Evolutionary conservation across 225 moss, liverwort and hornwort species (phyloP).

Genomic region (Bryum argenteum): DNA sequence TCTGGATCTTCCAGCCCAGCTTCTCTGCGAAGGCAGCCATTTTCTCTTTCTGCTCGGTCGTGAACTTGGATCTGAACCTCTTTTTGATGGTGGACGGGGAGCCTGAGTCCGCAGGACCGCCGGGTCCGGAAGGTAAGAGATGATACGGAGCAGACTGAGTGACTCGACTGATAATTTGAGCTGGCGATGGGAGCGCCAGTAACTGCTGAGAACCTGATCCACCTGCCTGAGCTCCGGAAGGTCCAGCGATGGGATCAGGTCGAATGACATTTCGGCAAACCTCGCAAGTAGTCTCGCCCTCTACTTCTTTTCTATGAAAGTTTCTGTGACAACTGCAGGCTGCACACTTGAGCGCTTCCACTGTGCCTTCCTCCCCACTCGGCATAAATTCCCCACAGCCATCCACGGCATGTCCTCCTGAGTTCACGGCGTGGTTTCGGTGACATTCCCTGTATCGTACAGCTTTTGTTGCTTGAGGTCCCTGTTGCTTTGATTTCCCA

Average conservation of each 20-base stretch:
- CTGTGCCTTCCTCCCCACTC: conserved; percentile 80
- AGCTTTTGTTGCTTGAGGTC: conserved; percentile 42
- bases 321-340: conserved; percentile 91
- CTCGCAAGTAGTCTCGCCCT: conserved; percentile 77
- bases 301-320: conserved; percentile 87
- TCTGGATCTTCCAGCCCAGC: conserved; percentile 97
- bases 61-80: conserved; percentile 89
- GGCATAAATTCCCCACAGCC: conserved; percentile 99
- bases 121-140: conserved; percentile 58
- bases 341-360: conserved; percentile 86
- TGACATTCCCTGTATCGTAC: conserved; percentile 88
- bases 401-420: conserved; percentile 88
- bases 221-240: conserved; percentile 40
- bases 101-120: conserved; percentile 74
- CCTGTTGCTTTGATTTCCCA: conserved; percentile 30
- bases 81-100: conserved; percentile 88
- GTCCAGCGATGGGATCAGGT: conserved; percentile 42
- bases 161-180: conserved; percentile 66
- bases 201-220: conserved; percentile 37
- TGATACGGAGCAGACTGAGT: conserved; percentile 60
- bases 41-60: conserved; percentile 88
- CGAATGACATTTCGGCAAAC: conserved; percentile 55
- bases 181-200: conserved; percentile 59
- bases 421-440: conserved; percentile 91
- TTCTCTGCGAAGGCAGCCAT: conserved; percentile 93